Conservation (phyloP, 345 rosid genomes). For the Gossypium longicalyx region DNA sequence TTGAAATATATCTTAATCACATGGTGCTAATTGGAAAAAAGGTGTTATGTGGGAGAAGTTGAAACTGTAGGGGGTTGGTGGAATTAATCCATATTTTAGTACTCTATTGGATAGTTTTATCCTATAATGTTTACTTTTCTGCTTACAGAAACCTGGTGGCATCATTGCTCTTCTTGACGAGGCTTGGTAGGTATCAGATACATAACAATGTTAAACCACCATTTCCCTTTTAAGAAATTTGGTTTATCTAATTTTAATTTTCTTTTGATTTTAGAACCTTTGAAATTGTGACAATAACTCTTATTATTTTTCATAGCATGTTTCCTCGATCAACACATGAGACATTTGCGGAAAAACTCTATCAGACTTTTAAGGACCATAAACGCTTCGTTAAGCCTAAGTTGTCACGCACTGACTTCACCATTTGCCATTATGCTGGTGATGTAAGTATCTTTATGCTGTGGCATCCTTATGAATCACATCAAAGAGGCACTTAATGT, state of each 20-base stretch:
- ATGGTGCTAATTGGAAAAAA: no score
- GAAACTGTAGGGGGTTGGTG: no score
- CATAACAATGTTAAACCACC: background rate
- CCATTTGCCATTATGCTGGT: conserved; percentile 94
- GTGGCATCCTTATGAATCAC: background rate
- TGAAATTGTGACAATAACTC: conserved; percentile 17
- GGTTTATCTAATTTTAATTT: conserved; percentile 2
- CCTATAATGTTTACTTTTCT: conserved; percentile 27
- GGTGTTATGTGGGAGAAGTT: no score
- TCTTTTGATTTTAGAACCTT: background rate
- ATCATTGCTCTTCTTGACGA: conserved; percentile 95
- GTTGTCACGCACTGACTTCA: conserved; percentile 86
- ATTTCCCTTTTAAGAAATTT: background rate
- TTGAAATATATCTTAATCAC: no score
- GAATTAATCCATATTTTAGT: no score
- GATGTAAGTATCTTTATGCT: conserved; percentile 57
- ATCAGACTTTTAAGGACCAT: conserved; percentile 81
- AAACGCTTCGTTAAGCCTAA: conserved; percentile 92
- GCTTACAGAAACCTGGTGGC: conserved; percentile 95
- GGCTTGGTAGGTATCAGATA: conserved; percentile 72
- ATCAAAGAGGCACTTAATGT: background rate
- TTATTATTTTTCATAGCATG: conserved; percentile 56
- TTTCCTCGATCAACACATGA: conserved; percentile 97
- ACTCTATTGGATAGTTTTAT: background rate
- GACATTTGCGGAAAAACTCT: conserved; percentile 90